Conservation (phyloP, 441 rosid genomes). For the Kokia cookei region DNA sequence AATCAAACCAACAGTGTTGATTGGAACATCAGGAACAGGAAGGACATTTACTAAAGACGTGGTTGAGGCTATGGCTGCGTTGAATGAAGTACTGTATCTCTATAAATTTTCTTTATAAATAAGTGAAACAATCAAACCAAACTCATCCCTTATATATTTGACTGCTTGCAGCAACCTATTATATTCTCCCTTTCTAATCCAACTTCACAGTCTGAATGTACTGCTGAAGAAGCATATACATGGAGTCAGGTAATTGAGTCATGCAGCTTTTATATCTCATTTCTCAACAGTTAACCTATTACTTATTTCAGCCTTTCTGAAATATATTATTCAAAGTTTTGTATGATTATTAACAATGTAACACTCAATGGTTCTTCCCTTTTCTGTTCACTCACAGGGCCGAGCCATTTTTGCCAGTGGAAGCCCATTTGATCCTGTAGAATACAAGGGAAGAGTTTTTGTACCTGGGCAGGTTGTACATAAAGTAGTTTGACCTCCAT, state of each 20-base stretch:
- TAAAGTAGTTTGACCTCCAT: background rate
- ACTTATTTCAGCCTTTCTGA: background rate
- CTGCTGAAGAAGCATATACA: conserved; percentile 82
- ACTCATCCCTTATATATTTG: background rate
- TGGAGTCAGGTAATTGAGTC: conserved; percentile 63
- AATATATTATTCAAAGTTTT: background rate
- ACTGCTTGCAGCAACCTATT: conserved; percentile 61
- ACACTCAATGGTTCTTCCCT: background rate
- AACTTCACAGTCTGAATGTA: conserved; percentile 89
- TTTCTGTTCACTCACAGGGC: conserved; percentile 39
- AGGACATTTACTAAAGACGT: conserved; percentile 81
- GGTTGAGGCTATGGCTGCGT: conserved; percentile 72
- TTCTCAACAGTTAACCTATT: background rate
- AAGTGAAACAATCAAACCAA: background rate
- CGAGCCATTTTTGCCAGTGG: conserved; percentile 86
- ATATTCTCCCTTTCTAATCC: conserved; percentile 90
- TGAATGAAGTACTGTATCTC: conserved; percentile 39
- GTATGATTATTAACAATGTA: background rate
- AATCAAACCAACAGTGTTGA: conserved; percentile 85
- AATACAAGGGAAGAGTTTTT: conserved; percentile 45
- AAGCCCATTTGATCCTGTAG: conserved; percentile 74
- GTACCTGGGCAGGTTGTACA: conserved; percentile 68
- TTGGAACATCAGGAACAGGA: conserved; percentile 92
- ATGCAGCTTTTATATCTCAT: background rate
- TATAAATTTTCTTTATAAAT: conserved; percentile 5